Evolutionary conservation across 345 rosid species (phyloP).

Genomic region (Zanthoxylum bungeanum): DNA sequence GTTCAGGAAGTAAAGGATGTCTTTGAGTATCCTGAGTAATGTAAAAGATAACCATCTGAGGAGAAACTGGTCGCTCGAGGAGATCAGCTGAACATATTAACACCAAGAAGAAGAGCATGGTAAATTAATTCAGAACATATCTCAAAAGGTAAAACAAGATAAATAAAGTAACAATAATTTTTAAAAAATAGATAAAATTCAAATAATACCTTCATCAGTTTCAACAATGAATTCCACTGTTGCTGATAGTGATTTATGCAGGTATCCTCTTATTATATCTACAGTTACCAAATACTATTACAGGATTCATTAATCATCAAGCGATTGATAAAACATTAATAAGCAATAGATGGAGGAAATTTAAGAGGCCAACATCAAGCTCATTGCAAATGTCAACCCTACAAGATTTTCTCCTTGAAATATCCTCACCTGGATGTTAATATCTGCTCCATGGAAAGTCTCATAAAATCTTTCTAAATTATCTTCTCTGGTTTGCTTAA

Average conservation of each 20-base stretch:
- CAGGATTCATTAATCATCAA: slow-evolving; percentile 36
- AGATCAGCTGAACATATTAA: slow-evolving; percentile 57
- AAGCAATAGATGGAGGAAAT: neutral
- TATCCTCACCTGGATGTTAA: slow-evolving; percentile 73
- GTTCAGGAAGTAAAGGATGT: slow-evolving; percentile 80
- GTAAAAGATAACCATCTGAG: slow-evolving; percentile 79
- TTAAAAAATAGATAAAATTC: neutral
- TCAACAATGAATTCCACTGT: slow-evolving; percentile 74
- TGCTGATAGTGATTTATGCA: slow-evolving; percentile 67
- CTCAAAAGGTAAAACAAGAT: neutral
- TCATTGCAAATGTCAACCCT: slow-evolving; percentile 2
- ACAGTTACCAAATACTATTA: slow-evolving; percentile 74
- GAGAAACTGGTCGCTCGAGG: slow-evolving; percentile 57
- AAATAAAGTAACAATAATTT: neutral
- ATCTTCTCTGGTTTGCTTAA: slow-evolving; percentile 53
- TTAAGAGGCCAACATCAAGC: neutral
- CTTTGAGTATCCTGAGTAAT: slow-evolving; percentile 92
- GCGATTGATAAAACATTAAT: neutral
- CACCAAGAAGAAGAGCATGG: slow-evolving; percentile 11
- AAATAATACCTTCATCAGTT: slow-evolving; percentile 56
- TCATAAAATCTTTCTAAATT: slow-evolving; percentile 62
- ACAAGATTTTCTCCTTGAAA: slow-evolving; percentile 1
- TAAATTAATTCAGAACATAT: slow-evolving; percentile 4
- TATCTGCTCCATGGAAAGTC: slow-evolving; percentile 85
- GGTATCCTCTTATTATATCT: slow-evolving; percentile 74